These are phyloP conservation scores for Dryas octopetala DNA, from an alignment of 306 rosid species.

Conservation along the genomic window DNA sequence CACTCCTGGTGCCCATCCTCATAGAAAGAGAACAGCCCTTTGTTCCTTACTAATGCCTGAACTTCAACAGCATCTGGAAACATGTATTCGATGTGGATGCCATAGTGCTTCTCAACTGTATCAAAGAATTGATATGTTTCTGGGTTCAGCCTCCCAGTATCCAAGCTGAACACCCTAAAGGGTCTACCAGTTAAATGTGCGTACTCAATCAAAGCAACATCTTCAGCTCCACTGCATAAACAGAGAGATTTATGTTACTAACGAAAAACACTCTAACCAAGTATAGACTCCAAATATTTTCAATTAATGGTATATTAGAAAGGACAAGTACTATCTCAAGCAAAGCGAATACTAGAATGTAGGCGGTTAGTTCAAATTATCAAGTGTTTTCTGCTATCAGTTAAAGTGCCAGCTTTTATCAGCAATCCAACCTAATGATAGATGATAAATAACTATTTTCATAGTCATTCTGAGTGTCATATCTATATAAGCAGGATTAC, in stretches of 20 bases:
- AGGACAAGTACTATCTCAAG: not conserved
- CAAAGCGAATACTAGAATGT: not conserved
- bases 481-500: not conserved
- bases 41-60: slow-evolving; percentile 85
- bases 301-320: not conserved
- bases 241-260: slow-evolving; percentile 26
- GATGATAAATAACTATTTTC: not conserved
- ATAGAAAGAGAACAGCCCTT: slow-evolving; percentile 91
- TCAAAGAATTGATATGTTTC: slow-evolving; percentile 83
- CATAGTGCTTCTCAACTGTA: slow-evolving; percentile 78
- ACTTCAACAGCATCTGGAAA: slow-evolving; percentile 93
- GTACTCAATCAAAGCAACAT: slow-evolving; percentile 89
- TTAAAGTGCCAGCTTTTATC: not conserved
- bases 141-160: slow-evolving; percentile 91
- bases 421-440: not conserved
- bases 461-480: too few species aligned
- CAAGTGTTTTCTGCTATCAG: not conserved
- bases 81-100: slow-evolving; percentile 88
- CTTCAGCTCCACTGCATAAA: slow-evolving; percentile 92
- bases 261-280: not conserved
- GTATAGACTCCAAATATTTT: not conserved
- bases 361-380: not conserved
- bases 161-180: slow-evolving; percentile 81
- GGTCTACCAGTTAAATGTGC: slow-evolving; percentile 93
- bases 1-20: slow-evolving; percentile 99